Evolutionary conservation across 2,329 filamentous ascomycete genomes (phyloP).

Genomic region (Alternaria hordeiaustralica): DNA sequence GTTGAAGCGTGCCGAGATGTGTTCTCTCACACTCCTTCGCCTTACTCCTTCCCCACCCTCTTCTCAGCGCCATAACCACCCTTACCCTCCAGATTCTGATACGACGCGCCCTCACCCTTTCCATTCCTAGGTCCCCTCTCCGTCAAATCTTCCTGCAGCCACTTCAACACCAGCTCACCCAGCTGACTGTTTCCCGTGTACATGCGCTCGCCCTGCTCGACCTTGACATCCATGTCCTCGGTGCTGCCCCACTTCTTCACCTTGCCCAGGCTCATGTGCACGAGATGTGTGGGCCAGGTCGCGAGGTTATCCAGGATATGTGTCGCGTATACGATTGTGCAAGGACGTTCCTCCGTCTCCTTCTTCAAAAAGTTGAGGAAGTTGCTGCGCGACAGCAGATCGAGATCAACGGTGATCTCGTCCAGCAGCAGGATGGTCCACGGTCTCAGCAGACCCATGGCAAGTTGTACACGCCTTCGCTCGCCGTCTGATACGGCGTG

Average conservation of each 20-base stretch:
- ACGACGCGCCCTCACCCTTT: constrained; percentile 69
- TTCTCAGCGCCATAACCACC: constrained; percentile 70
- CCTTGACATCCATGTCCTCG: constrained; percentile 63
- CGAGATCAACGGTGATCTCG: constrained; percentile 96
- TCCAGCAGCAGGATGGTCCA: constrained; percentile 92
- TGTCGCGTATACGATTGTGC: constrained; percentile 96
- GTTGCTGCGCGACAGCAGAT: constrained; percentile 81
- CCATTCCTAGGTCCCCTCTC: constrained; percentile 78
- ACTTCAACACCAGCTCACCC: constrained; percentile 84
- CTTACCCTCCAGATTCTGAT: constrained; percentile 63
- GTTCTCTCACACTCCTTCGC: background rate
- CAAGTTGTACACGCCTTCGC: constrained; percentile 86
- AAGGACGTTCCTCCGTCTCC: constrained; percentile 82
- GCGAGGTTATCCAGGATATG: constrained; percentile 96
- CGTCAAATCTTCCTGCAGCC: constrained; percentile 81
- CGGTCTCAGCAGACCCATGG: constrained; percentile 91
- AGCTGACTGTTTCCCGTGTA: constrained; percentile 78
- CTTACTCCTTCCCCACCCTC: constrained; percentile 20
- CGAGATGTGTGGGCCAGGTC: constrained; percentile 92
- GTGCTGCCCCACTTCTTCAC: constrained; percentile 87
- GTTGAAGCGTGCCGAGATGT: constrained; percentile 33
- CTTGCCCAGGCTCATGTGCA: constrained; percentile 90
- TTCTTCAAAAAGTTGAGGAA: constrained; percentile 85
- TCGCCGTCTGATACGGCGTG: constrained; percentile 95
- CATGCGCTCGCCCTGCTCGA: constrained; percentile 44